Conservation (phyloP, 495 filamentous ascomycete genomes). For the Paragyromitra xinjiangensis region DNA sequence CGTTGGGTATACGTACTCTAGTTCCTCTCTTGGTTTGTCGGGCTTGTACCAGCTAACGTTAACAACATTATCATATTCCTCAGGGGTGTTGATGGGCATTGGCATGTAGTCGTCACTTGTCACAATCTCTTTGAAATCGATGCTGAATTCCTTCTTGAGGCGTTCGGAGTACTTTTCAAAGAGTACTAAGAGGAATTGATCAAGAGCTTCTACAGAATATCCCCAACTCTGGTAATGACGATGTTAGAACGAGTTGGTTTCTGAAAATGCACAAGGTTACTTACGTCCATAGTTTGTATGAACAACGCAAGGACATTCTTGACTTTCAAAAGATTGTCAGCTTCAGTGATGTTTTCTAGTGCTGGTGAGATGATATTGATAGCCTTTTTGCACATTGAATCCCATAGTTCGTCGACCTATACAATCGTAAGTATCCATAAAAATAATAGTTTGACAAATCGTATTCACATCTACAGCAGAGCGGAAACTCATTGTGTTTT, state of each 20-base stretch:
- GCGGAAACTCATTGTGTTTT: slow-evolving; percentile 78
- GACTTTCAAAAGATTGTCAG: slow-evolving; percentile 85
- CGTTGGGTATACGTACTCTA: slow-evolving; percentile 67
- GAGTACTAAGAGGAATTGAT: slow-evolving; percentile 80
- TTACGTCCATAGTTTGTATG: slow-evolving; percentile 94
- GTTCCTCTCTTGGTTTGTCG: slow-evolving; percentile 76
- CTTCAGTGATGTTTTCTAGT: slow-evolving; percentile 77
- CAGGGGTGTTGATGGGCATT: slow-evolving; percentile 88
- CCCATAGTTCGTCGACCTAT: slow-evolving; percentile 95
- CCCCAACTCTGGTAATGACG: slow-evolving; percentile 73
- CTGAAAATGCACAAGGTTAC: slow-evolving; percentile 47
- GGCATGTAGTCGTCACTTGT: slow-evolving; percentile 99
- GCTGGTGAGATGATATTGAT: slow-evolving; percentile 81
- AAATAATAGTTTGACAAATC: neutral
- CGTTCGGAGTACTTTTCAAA: slow-evolving; percentile 94
- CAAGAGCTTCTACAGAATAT: slow-evolving; percentile 81
- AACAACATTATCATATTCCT: slow-evolving; percentile 94
- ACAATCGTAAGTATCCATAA: neutral
- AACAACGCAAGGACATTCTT: slow-evolving; percentile 92
- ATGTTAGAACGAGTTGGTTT: slow-evolving; percentile 47
- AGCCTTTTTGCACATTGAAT: slow-evolving; percentile 92
- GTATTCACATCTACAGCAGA: slow-evolving; percentile 79
- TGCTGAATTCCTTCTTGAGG: slow-evolving; percentile 87
- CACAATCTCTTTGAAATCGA: slow-evolving; percentile 96
- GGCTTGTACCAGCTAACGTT: slow-evolving; percentile 92